These are phyloP conservation scores for Cladophialophora yegresii DNA, from an alignment of 2,329 filamentous ascomycete species.

Conservation along the genomic window DNA sequence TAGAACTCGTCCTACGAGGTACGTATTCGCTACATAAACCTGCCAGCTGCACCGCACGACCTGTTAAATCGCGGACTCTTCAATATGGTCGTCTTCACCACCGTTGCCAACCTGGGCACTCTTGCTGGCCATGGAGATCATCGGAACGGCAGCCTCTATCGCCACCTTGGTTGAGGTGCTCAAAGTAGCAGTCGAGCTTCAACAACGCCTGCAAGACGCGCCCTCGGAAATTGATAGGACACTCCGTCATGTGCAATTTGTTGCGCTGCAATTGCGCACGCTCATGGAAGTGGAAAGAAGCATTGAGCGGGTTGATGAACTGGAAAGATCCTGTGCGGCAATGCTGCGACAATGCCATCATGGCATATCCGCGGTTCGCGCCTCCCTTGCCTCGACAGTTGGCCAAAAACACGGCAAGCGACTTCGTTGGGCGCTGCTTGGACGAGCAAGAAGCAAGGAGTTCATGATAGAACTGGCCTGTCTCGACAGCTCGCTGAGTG, in stretches of 20 bases:
- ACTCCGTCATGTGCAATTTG: not conserved
- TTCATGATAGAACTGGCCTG: not conserved
- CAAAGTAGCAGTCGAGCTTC: slow-evolving; percentile 6
- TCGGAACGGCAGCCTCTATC: not conserved
- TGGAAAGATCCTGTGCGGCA: not conserved
- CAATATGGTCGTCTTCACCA: not conserved
- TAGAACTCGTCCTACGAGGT: not conserved
- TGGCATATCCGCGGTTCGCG: not conserved
- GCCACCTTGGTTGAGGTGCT: not conserved
- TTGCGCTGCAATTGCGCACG: not conserved
- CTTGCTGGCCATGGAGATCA: not conserved
- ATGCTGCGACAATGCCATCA: not conserved
- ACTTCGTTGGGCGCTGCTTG: not conserved
- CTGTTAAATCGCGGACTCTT: not conserved
- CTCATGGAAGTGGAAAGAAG: not conserved
- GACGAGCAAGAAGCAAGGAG: not conserved
- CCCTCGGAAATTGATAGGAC: not conserved
- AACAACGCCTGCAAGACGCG: not conserved
- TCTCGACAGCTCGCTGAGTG: not conserved
- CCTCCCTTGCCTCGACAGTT: not conserved
- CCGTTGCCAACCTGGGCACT: not conserved
- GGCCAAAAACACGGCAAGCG: not conserved
- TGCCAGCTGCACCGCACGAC: not conserved
- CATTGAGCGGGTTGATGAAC: not conserved
- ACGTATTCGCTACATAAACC: not conserved